Evolutionary conservation across 208 protist genomes (phyloP).

Genomic region (Acanthamoeba royreba): DNA sequence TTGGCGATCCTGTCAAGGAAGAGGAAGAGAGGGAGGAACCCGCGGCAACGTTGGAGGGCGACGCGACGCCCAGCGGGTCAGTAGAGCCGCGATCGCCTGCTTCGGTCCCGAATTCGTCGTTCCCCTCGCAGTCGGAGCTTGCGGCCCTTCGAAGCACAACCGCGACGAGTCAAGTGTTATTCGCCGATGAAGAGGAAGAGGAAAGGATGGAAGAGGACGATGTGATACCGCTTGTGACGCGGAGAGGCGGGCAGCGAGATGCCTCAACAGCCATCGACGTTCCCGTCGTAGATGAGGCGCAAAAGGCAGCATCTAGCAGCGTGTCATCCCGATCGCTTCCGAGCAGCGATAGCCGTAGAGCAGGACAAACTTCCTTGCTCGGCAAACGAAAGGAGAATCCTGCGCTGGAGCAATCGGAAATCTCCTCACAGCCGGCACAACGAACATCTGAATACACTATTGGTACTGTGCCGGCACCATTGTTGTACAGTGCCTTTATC

Average conservation of each 20-base stretch:
- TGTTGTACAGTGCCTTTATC: not conserved
- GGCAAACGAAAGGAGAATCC: constrained; percentile 25
- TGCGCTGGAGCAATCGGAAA: not conserved
- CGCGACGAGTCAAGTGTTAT: too few species aligned
- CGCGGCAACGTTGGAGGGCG: too few species aligned
- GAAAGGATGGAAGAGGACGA: not conserved
- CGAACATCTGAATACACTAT: not conserved
- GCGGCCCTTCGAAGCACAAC: not conserved
- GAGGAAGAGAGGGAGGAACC: not conserved
- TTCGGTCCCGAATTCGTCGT: not conserved
- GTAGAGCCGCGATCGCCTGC: not conserved
- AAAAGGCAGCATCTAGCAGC: not conserved
- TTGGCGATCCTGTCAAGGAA: not conserved
- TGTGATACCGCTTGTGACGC: too few species aligned
- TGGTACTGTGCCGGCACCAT: not conserved
- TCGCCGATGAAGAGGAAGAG: not conserved
- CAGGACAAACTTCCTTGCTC: not conserved
- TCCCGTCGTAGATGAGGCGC: not conserved
- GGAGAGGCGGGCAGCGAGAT: too few species aligned
- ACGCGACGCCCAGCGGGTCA: not conserved
- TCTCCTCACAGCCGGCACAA: not conserved
- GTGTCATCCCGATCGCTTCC: too few species aligned
- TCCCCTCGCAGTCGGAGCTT: not conserved
- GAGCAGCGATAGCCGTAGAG: too few species aligned
- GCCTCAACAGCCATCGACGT: not conserved